These are phyloP conservation scores for Termitomyces sp. DNA, from an alignment of 1,284 basidiomycete genomes.

Conservation along the genomic window DNA sequence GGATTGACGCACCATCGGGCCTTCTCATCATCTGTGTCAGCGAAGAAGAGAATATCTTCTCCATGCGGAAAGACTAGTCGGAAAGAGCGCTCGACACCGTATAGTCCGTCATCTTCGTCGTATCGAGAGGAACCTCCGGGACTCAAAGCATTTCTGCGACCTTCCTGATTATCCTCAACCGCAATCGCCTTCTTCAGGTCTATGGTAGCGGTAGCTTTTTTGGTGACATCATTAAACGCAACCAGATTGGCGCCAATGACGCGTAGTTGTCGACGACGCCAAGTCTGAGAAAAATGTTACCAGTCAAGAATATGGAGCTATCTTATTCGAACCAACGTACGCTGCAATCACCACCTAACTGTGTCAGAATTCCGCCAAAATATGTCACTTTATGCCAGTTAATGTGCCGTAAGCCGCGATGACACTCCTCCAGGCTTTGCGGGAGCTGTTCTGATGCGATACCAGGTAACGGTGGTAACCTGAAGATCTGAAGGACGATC, in stretches of 20 bases:
- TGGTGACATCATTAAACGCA: constrained; percentile 93
- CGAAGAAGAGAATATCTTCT: constrained; percentile 85
- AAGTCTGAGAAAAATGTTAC: constrained; percentile 48
- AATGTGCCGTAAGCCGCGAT: constrained; percentile 82
- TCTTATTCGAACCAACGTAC: constrained; percentile 41
- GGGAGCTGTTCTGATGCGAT: constrained; percentile 78
- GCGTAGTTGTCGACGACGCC: constrained; percentile 83
- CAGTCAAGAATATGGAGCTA: neutral
- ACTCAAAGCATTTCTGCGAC: constrained; percentile 38
- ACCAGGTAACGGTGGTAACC: constrained; percentile 83
- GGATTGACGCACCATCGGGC: constrained; percentile 58
- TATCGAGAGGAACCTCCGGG: constrained; percentile 38
- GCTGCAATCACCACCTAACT: constrained; percentile 91
- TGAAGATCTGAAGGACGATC: constrained; percentile 83
- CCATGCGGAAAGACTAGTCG: constrained; percentile 76
- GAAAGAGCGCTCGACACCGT: constrained; percentile 83
- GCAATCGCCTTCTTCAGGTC: constrained; percentile 81
- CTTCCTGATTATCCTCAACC: constrained; percentile 73
- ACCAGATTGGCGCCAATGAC: constrained; percentile 85
- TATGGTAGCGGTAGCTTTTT: constrained; percentile 85
- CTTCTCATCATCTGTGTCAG: constrained; percentile 89
- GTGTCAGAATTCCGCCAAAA: constrained; percentile 90
- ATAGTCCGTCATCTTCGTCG: constrained; percentile 69
- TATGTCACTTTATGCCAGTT: constrained; percentile 91
- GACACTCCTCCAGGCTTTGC: constrained; percentile 88